Conservation (phyloP, 805 yeast species). For the Metschnikowia shivogae region DNA sequence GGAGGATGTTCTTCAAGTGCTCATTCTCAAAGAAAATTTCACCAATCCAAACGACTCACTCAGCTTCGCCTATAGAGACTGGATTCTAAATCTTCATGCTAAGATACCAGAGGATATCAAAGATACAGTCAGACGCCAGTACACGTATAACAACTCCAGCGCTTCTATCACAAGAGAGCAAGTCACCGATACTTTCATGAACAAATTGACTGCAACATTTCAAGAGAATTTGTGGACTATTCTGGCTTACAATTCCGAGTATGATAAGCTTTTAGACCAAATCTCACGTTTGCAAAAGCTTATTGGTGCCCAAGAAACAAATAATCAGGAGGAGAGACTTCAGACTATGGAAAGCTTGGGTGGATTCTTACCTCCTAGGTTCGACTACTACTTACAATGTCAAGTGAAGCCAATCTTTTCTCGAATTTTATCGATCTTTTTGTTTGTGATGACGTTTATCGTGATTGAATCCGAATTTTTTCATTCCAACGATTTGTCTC, state of each 20-base stretch:
- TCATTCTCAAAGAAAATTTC: conserved; percentile 46
- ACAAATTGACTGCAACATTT: conserved; percentile 48
- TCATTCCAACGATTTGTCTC: conserved; percentile 63
- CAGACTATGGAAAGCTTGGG: conserved; percentile 6
- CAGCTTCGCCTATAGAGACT: conserved; percentile 48
- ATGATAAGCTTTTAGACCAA: conserved; percentile 45
- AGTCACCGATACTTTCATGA: conserved; percentile 42
- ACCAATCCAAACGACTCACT: conserved; percentile 23
- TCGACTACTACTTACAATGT: conserved; percentile 28
- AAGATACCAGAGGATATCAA: conserved; percentile 39
- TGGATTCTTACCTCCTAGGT: conserved; percentile 4
- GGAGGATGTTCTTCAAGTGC: conserved; percentile 59
- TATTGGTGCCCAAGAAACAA: conserved; percentile 17
- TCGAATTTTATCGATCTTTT: conserved; percentile 38
- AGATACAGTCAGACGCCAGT: conserved; percentile 30
- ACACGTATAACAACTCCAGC: conserved; percentile 19
- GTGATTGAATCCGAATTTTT: conserved; percentile 71
- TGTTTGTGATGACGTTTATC: conserved; percentile 45
- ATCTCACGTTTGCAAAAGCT: conserved; percentile 24
- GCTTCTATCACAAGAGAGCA: conserved; percentile 26
- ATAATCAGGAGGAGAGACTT: conserved; percentile 14
- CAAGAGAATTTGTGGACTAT: conserved; percentile 49
- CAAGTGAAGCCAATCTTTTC: conserved; percentile 44
- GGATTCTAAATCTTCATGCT: conserved; percentile 59
- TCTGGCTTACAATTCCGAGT: conserved; percentile 54